These are phyloP conservation scores for Trichoderma erinaceum DNA, from an alignment of 495 filamentous ascomycete genomes.

Conservation along the genomic window DNA sequence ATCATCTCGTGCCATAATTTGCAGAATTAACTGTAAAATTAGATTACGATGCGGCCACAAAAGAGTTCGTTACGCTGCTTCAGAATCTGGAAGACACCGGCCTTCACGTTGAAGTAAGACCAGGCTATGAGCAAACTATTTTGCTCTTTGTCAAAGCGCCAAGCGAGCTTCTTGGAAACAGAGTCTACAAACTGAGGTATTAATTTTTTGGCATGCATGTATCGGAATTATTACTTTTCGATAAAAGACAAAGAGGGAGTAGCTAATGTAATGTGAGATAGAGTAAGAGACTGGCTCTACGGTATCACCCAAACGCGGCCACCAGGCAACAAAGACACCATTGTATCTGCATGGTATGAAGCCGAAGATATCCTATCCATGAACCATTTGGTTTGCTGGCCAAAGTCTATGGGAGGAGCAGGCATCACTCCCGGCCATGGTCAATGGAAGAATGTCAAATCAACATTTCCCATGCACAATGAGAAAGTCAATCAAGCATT, in stretches of 20 bases:
- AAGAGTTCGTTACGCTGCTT: not conserved
- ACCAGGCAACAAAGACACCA: slow-evolving; percentile 9
- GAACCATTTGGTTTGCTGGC: slow-evolving; percentile 16
- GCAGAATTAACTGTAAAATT: not conserved
- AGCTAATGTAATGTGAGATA: not conserved
- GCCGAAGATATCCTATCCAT: slow-evolving; percentile 16
- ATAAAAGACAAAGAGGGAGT: not conserved
- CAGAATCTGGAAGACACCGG: not conserved
- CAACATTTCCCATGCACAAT: slow-evolving; percentile 18
- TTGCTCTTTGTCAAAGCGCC: slow-evolving; percentile 3
- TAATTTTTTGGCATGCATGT: not conserved
- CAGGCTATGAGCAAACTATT: not conserved
- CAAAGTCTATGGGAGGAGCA: slow-evolving; percentile 15
- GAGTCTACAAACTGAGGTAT: slow-evolving; percentile 3
- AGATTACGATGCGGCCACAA: slow-evolving; percentile 1
- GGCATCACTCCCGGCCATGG: slow-evolving; percentile 16
- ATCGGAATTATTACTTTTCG: not conserved
- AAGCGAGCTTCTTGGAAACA: slow-evolving; percentile 3
- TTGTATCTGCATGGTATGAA: slow-evolving; percentile 15
- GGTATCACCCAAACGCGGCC: slow-evolving; percentile 6
- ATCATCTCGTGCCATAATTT: not conserved
- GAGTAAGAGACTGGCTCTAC: slow-evolving; percentile 19
- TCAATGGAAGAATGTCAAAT: slow-evolving; percentile 17
- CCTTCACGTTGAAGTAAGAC: not conserved
- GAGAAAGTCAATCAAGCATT: slow-evolving; percentile 11